A percentile compares a stretch with the other conserved stretches of the same genome.
Evolutionary conservation across 2,329 filamentous ascomycete species (phyloP).

Genomic region (Pseudogymnoascus sp.): DNA sequence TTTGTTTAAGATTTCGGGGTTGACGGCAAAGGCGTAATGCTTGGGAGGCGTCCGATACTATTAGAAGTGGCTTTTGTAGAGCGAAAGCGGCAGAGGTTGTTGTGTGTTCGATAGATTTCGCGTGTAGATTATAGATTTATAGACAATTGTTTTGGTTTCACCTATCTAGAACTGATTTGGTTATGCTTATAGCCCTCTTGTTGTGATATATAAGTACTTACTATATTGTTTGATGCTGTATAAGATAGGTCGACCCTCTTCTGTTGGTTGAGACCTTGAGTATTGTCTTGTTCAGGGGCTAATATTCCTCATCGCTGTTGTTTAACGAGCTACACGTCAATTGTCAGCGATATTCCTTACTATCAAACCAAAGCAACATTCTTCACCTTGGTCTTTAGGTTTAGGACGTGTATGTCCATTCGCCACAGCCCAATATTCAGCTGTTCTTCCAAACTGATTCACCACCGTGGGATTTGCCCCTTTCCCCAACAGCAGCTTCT

Average conservation of each 20-base stretch:
- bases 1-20: neutral
- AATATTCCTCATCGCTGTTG: too few species aligned
- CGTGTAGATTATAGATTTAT: neutral
- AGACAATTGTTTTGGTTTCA: neutral
- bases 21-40: neutral
- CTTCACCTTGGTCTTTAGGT: neutral
- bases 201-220: neutral
- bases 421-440: neutral
- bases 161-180: neutral
- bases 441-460: neutral
- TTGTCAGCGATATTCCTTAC: too few species aligned
- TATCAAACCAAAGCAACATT: too few species aligned
- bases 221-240: neutral
- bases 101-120: neutral
- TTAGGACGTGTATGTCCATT: neutral
- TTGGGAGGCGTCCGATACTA: neutral
- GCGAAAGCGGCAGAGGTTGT: neutral
- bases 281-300: too few species aligned
- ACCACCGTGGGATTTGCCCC: neutral
- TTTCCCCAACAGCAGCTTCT: neutral
- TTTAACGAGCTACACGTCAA: too few species aligned
- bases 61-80: neutral
- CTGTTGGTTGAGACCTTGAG: too few species aligned
- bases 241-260: too few species aligned
- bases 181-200: neutral